phyloP scores from a whole-genome alignment of 176 grass and related monocot species.

The Avena sativa region DNA sequence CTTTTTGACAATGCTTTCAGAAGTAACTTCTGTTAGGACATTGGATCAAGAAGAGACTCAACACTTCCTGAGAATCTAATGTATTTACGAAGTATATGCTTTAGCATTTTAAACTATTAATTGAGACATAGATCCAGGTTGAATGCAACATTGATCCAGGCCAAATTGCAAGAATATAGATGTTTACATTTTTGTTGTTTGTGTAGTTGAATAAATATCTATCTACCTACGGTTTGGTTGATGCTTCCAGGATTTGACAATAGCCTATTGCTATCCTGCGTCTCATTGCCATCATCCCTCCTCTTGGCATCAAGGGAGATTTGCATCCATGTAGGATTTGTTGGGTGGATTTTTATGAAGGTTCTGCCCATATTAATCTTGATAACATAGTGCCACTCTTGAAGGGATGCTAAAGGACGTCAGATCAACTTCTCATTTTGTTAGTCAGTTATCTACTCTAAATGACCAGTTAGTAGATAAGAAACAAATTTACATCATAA shows the following conservation, averaged over 20 bases:
- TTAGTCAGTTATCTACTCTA: too few species aligned
- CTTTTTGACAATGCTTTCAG: background rate
- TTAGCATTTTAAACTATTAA: slow-evolving; percentile 5
- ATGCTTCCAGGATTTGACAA: slow-evolving; percentile 5
- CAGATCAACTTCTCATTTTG: too few species aligned
- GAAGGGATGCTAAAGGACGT: too few species aligned
- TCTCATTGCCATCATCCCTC: background rate
- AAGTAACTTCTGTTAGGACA: background rate
- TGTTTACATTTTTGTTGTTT: background rate
- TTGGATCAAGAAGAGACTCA: background rate
- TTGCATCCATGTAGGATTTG: background rate
- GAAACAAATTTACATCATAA: too few species aligned
- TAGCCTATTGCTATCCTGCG: background rate
- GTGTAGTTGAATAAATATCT: background rate
- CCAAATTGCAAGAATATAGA: background rate
- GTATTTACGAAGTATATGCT: background rate
- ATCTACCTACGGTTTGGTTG: background rate
- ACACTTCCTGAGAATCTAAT: background rate
- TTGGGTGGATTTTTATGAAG: background rate
- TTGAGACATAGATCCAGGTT: background rate
- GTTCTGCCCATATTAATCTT: background rate
- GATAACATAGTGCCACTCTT: too few species aligned
- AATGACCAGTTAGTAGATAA: too few species aligned
- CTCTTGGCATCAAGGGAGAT: background rate
- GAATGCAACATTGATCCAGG: background rate